Base-by-base conservation (phyloP, 768 basidiomycete species). In the Lentinula sp. region DNA sequence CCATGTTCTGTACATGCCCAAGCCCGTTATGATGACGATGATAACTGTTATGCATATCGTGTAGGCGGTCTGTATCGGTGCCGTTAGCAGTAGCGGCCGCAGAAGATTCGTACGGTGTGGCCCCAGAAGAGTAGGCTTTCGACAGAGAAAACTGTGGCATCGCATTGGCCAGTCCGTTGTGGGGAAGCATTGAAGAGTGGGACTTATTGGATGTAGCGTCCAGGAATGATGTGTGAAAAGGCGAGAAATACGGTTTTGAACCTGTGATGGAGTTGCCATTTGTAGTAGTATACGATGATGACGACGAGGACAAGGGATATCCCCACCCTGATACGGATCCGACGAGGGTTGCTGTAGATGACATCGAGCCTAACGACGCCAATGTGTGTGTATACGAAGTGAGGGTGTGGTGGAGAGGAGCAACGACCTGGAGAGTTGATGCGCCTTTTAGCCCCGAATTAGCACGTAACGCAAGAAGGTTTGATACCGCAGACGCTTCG, bases 391-490 rank as follows among this genome's bases (percentile, higher is more conserved):
- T 37, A 20, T 50, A 59, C 9, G 57, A 59, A 8, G 48, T 36
- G 45, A 46, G 57, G 15, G 12, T 48, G n/a, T 59, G 57, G 20
- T 50, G 57, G n/a, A 59, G 43, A 28, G 45, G 48, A 6, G 43
- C 32, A 36, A 48, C 45, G 10, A 28, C 28, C 4, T 28, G 28
- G 28, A 59, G 57, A 15, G 57, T 56, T 18, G 57, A 46, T 33
- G 57, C 18, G 37, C 35, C 43, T 43, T 57, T 57, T 1, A 49
- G 37, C 28, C 23, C 23, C n/a, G 35, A 36, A 35, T 51, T 35
- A 32, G 45, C 46, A 18, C 45, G 48, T 37, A 59, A 39, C 15
- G 57, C 49, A 39, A 59, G 57, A 49, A 59, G 57, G 33, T 59
- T 59, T 3, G 32, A 18, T 6, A 59, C 57, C 7, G 43, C 41